A percentile compares a stretch with the other conserved stretches of the same genome.
Conservation (phyloP, 208 protist species). For the Trypanosoma rangeli region DNA sequence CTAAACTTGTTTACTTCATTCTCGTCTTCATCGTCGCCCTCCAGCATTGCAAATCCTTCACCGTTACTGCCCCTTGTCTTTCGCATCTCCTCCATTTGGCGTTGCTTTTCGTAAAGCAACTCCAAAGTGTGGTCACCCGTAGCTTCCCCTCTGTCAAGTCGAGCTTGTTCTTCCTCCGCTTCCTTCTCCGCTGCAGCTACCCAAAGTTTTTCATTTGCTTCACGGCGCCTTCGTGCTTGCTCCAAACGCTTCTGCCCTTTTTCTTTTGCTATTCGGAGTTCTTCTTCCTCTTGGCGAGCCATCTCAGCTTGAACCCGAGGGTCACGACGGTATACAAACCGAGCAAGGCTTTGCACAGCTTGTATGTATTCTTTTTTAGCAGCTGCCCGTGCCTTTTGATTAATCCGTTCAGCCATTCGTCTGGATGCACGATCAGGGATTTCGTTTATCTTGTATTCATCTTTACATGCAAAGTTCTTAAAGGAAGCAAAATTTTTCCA, state of each 20-base stretch:
- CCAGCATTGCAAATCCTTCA: constrained; percentile 76
- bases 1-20: constrained; percentile 31
- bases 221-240: constrained; percentile 50
- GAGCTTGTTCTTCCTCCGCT: constrained; percentile 64
- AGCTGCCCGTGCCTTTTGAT: constrained; percentile 72
- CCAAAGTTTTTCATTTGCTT: constrained; percentile 83
- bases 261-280: constrained; percentile 53
- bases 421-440: constrained; percentile 88
- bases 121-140: constrained; percentile 78
- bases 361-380: constrained; percentile 89
- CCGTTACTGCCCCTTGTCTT: constrained; percentile 41
- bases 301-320: constrained; percentile 76
- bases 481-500: constrained; percentile 89
- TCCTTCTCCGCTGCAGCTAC: constrained; percentile 83
- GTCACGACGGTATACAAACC: constrained; percentile 87
- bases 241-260: constrained; percentile 56
- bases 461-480: constrained; percentile 89
- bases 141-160: constrained; percentile 66
- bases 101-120: constrained; percentile 86
- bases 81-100: constrained; percentile 60
- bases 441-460: constrained; percentile 91
- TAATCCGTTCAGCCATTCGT: constrained; percentile 83
- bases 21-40: constrained; percentile 36
- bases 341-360: constrained; percentile 69
- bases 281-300: constrained; percentile 58